Evolutionary conservation across 1,284 basidiomycete species (phyloP).

Genomic region (Leccinum idahoense): DNA sequence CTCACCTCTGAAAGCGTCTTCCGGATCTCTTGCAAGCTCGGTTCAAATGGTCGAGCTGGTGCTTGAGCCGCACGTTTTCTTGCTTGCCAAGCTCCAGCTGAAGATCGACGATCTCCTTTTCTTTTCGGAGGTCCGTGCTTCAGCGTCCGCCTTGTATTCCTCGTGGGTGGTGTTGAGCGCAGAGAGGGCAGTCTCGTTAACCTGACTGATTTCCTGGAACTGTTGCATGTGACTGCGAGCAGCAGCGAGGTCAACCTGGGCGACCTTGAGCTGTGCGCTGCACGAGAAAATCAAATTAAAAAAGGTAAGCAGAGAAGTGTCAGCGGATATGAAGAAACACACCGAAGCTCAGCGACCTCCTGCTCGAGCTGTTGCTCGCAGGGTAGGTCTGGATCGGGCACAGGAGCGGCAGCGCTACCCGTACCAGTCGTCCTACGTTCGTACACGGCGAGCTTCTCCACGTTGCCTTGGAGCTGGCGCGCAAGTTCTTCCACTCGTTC

Average conservation of each 20-base stretch:
- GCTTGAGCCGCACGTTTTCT: constrained; percentile 73
- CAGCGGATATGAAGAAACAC: constrained; percentile 17
- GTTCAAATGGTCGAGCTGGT: constrained; percentile 72
- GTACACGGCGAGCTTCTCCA: constrained; percentile 83
- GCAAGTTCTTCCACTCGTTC: constrained; percentile 70
- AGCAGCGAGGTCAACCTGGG: constrained; percentile 68
- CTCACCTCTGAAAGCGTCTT: constrained; percentile 59
- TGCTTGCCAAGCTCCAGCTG: constrained; percentile 84
- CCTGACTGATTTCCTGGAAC: constrained; percentile 79
- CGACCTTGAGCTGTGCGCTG: constrained; percentile 70
- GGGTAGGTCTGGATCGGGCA: constrained; percentile 43
- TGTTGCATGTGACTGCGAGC: constrained; percentile 74
- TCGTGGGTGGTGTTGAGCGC: constrained; percentile 71
- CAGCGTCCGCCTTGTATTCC: constrained; percentile 69
- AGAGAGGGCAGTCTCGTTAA: constrained; percentile 72
- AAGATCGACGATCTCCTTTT: constrained; percentile 87
- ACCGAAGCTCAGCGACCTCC: constrained; percentile 83
- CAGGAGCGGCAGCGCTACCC: constrained; percentile 23
- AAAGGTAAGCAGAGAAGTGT: constrained; percentile 7
- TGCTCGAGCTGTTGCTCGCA: constrained; percentile 78
- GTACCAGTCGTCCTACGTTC: constrained; percentile 56
- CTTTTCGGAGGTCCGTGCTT: constrained; percentile 73
- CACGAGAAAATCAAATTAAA: background rate
- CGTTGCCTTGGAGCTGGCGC: constrained; percentile 68
- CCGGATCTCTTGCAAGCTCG: constrained; percentile 70